phyloP scores from a whole-genome alignment of 2,329 filamentous ascomycete species.

The Apiospora pterosperma region DNA sequence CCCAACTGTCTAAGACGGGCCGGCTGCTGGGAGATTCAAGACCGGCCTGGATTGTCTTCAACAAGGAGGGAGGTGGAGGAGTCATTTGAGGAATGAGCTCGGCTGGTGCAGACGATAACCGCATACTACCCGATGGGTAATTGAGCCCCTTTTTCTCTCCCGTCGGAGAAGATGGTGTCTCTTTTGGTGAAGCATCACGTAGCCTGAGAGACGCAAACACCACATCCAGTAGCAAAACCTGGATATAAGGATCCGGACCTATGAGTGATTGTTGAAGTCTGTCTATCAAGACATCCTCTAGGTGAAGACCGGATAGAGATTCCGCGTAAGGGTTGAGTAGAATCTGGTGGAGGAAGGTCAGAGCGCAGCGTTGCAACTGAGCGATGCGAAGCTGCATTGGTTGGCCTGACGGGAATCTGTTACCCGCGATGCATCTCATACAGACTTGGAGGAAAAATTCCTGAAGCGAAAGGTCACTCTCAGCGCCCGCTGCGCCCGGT shows the following conservation, averaged over 20 bases:
- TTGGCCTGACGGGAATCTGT: constrained; percentile 30
- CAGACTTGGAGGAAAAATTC: constrained; percentile 66
- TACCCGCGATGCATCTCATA: constrained; percentile 55
- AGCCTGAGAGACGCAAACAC: constrained; percentile 72
- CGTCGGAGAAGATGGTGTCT: constrained; percentile 40
- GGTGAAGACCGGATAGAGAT: constrained; percentile 56
- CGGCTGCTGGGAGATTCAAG: constrained; percentile 73
- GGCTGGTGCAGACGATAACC: constrained; percentile 33
- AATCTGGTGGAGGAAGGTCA: constrained; percentile 69
- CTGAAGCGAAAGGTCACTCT: constrained; percentile 59
- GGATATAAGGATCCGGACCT: constrained; percentile 65
- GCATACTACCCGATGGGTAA: constrained; percentile 38
- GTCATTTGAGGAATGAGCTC: constrained; percentile 21
- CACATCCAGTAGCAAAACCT: constrained; percentile 76
- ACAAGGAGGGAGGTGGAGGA: constrained; percentile 66
- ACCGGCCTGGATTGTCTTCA: constrained; percentile 80
- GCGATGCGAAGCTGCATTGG: constrained; percentile 50
- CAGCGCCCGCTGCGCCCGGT: constrained; percentile 42
- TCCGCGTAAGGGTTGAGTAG: constrained; percentile 60
- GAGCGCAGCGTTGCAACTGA: constrained; percentile 66
- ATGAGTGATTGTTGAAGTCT: constrained; percentile 60
- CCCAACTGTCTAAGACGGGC: constrained; percentile 85
- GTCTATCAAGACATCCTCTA: constrained; percentile 70
- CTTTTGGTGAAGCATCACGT: constrained; percentile 39
- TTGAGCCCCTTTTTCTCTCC: constrained; percentile 44